phyloP scores from a whole-genome alignment of 2,329 filamentous ascomycete genomes.

The Fusarium sp. region DNA sequence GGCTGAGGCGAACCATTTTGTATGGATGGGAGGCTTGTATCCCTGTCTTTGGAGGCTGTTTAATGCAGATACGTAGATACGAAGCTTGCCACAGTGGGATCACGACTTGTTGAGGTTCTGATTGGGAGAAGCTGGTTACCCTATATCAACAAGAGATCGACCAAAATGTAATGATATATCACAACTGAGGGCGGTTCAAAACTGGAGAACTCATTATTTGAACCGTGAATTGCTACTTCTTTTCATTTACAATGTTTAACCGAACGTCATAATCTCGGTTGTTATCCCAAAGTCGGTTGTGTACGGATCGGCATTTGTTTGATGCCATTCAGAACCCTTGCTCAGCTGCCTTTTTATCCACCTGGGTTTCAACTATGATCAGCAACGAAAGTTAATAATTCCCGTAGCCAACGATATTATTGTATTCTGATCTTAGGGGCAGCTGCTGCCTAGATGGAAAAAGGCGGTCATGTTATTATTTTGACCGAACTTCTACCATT shows the following conservation, averaged over 20 bases:
- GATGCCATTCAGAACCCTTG: neutral
- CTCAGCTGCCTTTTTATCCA: neutral
- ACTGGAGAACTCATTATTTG: neutral
- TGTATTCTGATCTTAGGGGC: neutral
- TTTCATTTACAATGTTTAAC: neutral
- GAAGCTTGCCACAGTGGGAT: neutral
- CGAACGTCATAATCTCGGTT: neutral
- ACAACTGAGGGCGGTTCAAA: neutral
- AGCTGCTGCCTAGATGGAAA: neutral
- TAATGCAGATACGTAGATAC: neutral
- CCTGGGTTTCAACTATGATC: neutral
- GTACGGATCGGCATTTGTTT: neutral
- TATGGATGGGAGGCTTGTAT: neutral
- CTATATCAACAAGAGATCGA: neutral
- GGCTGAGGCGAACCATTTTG: neutral
- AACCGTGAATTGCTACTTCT: neutral
- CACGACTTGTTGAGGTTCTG: neutral
- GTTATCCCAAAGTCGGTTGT: neutral
- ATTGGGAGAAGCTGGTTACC: neutral
- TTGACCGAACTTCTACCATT: neutral
- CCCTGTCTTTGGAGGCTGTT: neutral
- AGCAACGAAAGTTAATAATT: neutral
- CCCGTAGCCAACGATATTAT: neutral
- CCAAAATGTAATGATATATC: neutral
- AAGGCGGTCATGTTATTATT: neutral